phyloP scores from a whole-genome alignment of 257 asterid genomes.

The Anisodus acutangulus region DNA sequence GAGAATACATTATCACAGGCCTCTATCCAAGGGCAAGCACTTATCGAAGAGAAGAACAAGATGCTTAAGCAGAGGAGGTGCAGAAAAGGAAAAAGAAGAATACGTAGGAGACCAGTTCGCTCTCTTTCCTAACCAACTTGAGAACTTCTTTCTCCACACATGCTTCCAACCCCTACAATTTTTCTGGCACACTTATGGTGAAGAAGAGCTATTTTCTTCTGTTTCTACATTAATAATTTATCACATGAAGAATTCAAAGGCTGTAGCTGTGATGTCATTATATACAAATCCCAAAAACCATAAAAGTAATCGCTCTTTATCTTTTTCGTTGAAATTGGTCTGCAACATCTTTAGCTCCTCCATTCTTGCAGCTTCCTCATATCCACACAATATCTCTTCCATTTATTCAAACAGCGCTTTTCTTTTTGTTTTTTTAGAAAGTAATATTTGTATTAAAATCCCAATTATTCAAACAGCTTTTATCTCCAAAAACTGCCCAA shows the following conservation, averaged over 20 bases:
- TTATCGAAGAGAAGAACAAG: not conserved
- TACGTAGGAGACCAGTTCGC: not conserved
- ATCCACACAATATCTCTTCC: not conserved
- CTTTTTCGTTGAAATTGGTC: not conserved
- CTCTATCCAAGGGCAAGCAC: not conserved
- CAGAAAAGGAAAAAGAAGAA: not conserved
- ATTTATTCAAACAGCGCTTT: too few species aligned
- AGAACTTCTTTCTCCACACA: not conserved
- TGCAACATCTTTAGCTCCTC: not conserved
- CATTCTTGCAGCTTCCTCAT: not conserved
- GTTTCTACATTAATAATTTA: not conserved
- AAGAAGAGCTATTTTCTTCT: constrained; percentile 19
- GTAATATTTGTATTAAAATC: too few species aligned
- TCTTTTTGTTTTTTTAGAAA: too few species aligned
- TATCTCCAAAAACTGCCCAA: not conserved
- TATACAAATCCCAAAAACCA: not conserved
- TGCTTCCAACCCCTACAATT: not conserved
- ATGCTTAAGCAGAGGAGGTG: not conserved
- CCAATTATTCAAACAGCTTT: not conserved
- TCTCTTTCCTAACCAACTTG: not conserved
- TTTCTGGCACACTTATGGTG: not conserved
- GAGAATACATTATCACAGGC: not conserved
- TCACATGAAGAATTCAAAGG: not conserved
- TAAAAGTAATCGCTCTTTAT: not conserved
- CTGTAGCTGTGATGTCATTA: not conserved